These are phyloP conservation scores for Tinospora cordifolia DNA, from an alignment of 164 flowering plant genomes.

Conservation along the genomic window DNA sequence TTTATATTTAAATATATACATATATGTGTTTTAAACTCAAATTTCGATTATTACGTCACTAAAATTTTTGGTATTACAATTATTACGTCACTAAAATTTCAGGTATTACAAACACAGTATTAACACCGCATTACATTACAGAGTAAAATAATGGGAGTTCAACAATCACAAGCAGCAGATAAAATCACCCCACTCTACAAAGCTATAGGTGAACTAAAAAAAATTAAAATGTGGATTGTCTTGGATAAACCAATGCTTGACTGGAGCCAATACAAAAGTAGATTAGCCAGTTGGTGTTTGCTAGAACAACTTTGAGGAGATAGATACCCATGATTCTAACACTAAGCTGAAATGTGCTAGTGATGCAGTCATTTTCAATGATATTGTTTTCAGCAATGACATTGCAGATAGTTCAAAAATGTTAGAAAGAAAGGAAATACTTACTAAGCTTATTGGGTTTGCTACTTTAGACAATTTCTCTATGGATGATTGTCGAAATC, in stretches of 20 bases:
- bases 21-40: no score
- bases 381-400: constrained; percentile 37
- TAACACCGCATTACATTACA: no score
- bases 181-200: not conserved
- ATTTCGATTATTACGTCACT: no score
- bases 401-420: constrained; percentile 12
- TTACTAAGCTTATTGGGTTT: constrained; percentile 16
- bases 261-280: not conserved
- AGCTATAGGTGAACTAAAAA: no score
- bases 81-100: no score
- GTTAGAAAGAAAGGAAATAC: constrained; percentile 30
- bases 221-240: not conserved
- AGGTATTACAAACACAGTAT: no score
- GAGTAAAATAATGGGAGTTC: not conserved
- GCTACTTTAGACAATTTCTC: constrained; percentile 19
- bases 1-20: no score
- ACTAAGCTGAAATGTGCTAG: constrained; percentile 20
- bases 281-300: no score
- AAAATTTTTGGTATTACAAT: no score
- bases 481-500: constrained; percentile 23
- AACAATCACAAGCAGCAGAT: not conserved
- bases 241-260: not conserved
- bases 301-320: constrained; percentile 30
- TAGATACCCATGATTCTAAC: constrained; percentile 24
- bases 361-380: constrained; percentile 22